Evolutionary conservation across 768 basidiomycete species (phyloP), one percentile per base, ranked within the genome.

Genomic region (Astraeus odoratus): DNA sequence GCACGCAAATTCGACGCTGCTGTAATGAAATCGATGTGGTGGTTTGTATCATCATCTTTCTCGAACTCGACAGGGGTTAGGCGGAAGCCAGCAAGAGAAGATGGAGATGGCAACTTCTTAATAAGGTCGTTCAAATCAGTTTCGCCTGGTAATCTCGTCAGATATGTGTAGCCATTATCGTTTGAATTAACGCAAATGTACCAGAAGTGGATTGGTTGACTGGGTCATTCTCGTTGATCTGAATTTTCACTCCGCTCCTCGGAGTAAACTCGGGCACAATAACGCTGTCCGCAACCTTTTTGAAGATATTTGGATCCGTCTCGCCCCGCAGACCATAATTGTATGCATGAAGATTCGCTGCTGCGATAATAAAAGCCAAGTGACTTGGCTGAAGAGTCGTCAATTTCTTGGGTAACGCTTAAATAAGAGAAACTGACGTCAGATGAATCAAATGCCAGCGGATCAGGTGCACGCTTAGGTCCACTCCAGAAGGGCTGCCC

Each of bases 401-500:
- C 35, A 53, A 35, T 46, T 25, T 52, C 23, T 37, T 45, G 18
- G 44, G 46, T 16, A 37, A 31, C 20, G 23, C 9, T 22, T 24
- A 39, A 42, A 4, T 18, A 51, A 23, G 6, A 15, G n/a, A 0
- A n/a, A 69, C 87, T 65, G 58, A 97, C 95, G 58, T 97, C 83
- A 52, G 75, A 83, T 8, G 89, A 78, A 66, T 93, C 75, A 67
- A 98, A 99, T 5, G 72, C 71, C 51, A 99, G 70, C 22, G 95
- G 74, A 39, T 97, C 92, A 10, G 96, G 96, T 6, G 94, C 95
- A 49, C 96, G 80, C 73, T 99, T 99, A 2, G 96, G 96, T 16
- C 94, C 92, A 55, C 91, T 94, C 96, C 96, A 99, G 77, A 99
- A 99, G 9, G 93, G 94, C 55, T 92, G 89, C 5, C 96, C 96